Conservation (phyloP, 139 green algal genomes). For the Pleodorina starrii region DNA sequence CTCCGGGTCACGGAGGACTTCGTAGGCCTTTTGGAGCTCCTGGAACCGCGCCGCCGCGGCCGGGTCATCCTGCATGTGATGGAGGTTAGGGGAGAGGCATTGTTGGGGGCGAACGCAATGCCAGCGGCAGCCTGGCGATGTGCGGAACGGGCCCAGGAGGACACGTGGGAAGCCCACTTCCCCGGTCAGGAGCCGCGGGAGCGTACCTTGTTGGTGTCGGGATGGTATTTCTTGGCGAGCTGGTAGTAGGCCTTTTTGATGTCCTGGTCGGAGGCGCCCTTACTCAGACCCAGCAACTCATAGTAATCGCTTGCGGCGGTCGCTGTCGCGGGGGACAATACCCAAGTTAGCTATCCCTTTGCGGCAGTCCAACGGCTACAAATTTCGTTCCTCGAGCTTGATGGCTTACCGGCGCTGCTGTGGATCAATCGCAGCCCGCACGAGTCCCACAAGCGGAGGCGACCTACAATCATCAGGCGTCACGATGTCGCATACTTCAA, state of each 20-base stretch:
- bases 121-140: no score
- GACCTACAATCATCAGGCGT: background rate
- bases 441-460: background rate
- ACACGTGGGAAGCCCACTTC: no score
- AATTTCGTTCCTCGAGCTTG: background rate
- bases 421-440: background rate
- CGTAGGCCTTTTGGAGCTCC: slow-evolving; percentile 91
- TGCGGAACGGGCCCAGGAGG: no score
- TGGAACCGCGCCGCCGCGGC: slow-evolving; percentile 88
- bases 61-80: slow-evolving; percentile 84
- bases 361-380: background rate
- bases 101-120: no score
- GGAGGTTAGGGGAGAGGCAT: no score
- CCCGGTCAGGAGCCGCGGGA: no score
- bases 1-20: slow-evolving; percentile 88
- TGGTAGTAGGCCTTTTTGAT: slow-evolving; percentile 95
- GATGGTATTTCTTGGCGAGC: slow-evolving; percentile 93
- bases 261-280: slow-evolving; percentile 80
- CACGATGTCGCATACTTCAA: background rate
- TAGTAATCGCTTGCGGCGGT: slow-evolving; percentile 82
- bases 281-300: slow-evolving; percentile 79
- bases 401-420: slow-evolving; percentile 11
- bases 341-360: background rate
- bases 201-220: slow-evolving; percentile 93
- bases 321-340: background rate